Percentiles rank a stretch among this genome's conserved stretches.
Conservation (phyloP, 257 asterid genomes). For the Linaria vulgaris region DNA sequence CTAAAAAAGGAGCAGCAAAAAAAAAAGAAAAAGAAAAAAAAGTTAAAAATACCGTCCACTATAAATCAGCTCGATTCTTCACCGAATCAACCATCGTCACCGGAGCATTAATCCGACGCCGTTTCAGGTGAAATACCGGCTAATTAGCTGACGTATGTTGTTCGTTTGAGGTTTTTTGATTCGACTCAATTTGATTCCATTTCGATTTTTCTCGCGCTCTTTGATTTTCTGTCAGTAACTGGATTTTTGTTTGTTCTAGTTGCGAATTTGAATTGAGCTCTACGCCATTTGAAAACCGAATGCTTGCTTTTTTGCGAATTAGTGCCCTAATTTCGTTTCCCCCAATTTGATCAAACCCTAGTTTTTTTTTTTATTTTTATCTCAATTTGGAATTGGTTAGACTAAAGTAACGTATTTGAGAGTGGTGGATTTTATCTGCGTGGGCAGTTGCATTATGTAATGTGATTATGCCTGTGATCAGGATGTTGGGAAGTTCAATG, state of each 20-base stretch:
- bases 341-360: constrained; percentile 48
- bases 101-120: constrained; percentile 33
- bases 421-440: neutral
- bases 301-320: constrained; percentile 15
- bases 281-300: constrained; percentile 25
- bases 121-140: constrained; percentile 22
- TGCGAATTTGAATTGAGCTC: constrained; percentile 3
- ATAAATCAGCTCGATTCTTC: constrained; percentile 30
- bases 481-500: constrained; percentile 16
- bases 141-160: neutral
- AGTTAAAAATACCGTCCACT: constrained; percentile 32
- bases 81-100: constrained; percentile 33
- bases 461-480: constrained; percentile 30
- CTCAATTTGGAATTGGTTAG: constrained; percentile 15
- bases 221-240: constrained; percentile 18
- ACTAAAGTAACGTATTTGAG: constrained; percentile 9
- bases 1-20: neutral
- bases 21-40: neutral
- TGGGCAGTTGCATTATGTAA: constrained; percentile 15
- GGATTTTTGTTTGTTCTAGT: constrained; percentile 20
- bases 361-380: constrained; percentile 7
- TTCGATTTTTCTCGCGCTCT: constrained; percentile 1
- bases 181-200: neutral
- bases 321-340: constrained; percentile 29
- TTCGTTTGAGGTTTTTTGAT: constrained; percentile 8